Conservation (phyloP, 352 stramenopile genomes). For the Phytophthora hibernalis region DNA sequence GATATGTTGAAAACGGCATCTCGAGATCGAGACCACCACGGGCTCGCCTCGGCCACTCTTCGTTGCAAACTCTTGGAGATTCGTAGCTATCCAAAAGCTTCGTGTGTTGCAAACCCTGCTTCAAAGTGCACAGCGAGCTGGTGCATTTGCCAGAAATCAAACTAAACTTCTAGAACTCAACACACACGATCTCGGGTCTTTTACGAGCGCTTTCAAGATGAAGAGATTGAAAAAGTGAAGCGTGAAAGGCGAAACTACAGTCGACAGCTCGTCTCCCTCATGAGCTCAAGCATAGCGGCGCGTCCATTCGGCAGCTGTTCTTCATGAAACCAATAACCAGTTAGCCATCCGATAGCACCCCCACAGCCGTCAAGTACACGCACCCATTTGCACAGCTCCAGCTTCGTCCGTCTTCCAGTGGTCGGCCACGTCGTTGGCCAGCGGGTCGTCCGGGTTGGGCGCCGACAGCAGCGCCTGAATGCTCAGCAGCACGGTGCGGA, state of each 20-base stretch:
- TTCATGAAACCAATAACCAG: constrained; percentile 10
- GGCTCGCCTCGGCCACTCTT: too few species aligned
- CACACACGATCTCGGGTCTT: not conserved
- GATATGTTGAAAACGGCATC: too few species aligned
- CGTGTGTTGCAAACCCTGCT: too few species aligned
- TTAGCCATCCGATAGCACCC: constrained; percentile 4
- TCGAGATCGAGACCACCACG: too few species aligned
- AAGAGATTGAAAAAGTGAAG: constrained; percentile 34
- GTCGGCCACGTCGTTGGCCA: constrained; percentile 98
- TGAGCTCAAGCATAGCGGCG: constrained; percentile 65
- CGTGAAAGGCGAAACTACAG: constrained; percentile 37
- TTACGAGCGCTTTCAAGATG: constrained; percentile 20
- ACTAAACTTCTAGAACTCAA: not conserved
- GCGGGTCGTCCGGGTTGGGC: constrained; percentile 97
- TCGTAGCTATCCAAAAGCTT: too few species aligned
- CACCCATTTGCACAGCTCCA: constrained; percentile 89
- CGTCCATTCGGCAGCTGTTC: constrained; percentile 73
- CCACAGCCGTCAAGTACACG: not conserved
- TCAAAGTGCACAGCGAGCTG: too few species aligned
- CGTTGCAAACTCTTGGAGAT: too few species aligned
- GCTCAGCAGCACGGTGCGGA: constrained; percentile 97
- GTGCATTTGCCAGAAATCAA: too few species aligned
- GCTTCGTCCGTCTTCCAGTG: constrained; percentile 97
- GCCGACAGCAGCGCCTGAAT: constrained; percentile 97
- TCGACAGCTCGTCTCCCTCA: constrained; percentile 14